Evolutionary conservation across 768 basidiomycete species (phyloP).

Genomic region (Ramaria sp.): DNA sequence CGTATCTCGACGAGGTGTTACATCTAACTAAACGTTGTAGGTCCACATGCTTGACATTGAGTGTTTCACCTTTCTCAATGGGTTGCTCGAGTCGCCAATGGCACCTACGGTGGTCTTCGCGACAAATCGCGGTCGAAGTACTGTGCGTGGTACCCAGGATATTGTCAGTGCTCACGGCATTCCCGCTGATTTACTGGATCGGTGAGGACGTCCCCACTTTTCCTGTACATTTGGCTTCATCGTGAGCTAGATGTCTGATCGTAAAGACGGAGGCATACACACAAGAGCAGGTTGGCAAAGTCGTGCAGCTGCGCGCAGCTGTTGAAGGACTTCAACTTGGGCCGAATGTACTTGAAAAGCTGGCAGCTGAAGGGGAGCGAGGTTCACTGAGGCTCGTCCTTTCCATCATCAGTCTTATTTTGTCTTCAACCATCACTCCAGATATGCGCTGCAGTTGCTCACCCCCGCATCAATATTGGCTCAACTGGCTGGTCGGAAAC

Average conservation of each 20-base stretch:
- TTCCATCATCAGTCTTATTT: conserved; percentile 2
- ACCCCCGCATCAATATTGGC: conserved; percentile 88
- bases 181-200: conserved; percentile 87
- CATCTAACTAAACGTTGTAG: conserved; percentile 27
- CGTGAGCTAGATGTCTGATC: conserved; percentile 65
- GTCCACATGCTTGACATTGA: conserved; percentile 99
- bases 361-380: conserved; percentile 75
- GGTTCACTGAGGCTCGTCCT: conserved; percentile 62
- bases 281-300: conserved; percentile 75
- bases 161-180: conserved; percentile 89
- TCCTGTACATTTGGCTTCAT: conserved; percentile 5
- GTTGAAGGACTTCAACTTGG: conserved; percentile 78
- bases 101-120: conserved; percentile 96
- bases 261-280: conserved; percentile 84
- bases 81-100: conserved; percentile 90
- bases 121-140: conserved; percentile 86
- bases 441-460: conserved; percentile 86
- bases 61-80: conserved; percentile 97
- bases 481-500: conserved; percentile 58
- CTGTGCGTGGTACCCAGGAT: conserved; percentile 89
- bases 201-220: conserved; percentile 34
- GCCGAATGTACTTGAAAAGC: conserved; percentile 62
- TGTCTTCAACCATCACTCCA: conserved; percentile 18
- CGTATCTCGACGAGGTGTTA: background rate
- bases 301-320: conserved; percentile 76